Evolutionary conservation across 83 land plant species (phyloP).

Genomic region (Picea abies): DNA sequence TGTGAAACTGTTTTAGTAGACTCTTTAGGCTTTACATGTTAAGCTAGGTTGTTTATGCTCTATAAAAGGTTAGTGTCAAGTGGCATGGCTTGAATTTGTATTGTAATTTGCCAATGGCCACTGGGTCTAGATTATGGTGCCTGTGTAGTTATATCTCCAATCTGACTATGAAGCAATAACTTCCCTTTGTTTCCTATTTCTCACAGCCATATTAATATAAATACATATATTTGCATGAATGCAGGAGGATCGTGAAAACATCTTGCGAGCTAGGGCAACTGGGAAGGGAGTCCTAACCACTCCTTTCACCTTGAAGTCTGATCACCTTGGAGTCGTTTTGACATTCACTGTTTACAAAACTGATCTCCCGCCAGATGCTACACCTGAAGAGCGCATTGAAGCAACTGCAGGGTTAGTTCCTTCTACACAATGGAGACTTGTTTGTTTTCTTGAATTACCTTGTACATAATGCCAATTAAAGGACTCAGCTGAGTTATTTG

Average conservation of each 20-base stretch:
- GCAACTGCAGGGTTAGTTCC: slow-evolving; percentile 70
- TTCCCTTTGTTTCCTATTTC: too few relatives aligned
- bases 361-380: slow-evolving; percentile 75
- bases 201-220: background rate
- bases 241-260: slow-evolving; percentile 86
- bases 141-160: background rate
- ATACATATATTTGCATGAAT: background rate
- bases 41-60: background rate
- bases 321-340: slow-evolving; percentile 82
- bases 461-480: background rate
- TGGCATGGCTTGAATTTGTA: background rate
- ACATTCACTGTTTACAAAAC: slow-evolving; percentile 80
- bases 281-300: slow-evolving; percentile 92
- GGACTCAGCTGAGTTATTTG: background rate
- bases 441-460: background rate
- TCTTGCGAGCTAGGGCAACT: slow-evolving; percentile 75
- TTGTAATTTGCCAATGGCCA: background rate
- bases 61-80: background rate
- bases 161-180: background rate
- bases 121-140: background rate
- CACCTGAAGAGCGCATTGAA: slow-evolving; percentile 67
- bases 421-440: slow-evolving; percentile 6
- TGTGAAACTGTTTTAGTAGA: background rate
- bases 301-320: slow-evolving; percentile 78
- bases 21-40: background rate